These are phyloP conservation scores for Agapanthus africanus DNA, from an alignment of 106 monocot genomes.

Conservation along the genomic window DNA sequence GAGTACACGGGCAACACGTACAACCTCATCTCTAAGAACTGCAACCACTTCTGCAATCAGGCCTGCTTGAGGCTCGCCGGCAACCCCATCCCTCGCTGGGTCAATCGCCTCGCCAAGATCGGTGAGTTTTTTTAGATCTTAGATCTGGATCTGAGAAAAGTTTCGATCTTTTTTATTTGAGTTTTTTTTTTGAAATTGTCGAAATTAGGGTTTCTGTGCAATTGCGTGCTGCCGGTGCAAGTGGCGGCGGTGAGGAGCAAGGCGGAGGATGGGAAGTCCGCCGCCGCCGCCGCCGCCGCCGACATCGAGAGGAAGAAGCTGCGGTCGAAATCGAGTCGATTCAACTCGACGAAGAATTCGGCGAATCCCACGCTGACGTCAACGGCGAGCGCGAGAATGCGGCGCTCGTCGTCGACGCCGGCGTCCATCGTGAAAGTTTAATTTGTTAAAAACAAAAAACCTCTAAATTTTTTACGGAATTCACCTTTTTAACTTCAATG, in stretches of 20 bases:
- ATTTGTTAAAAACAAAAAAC: too few relatives aligned
- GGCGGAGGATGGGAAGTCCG: slow-evolving; percentile 18
- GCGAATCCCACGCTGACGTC: not conserved
- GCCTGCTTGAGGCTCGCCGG: slow-evolving; percentile 60
- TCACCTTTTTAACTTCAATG: not conserved
- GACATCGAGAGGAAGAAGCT: too few relatives aligned
- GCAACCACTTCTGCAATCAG: slow-evolving; percentile 95
- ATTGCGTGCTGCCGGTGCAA: slow-evolving; percentile 62
- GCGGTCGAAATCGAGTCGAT: too few relatives aligned
- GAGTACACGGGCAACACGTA: slow-evolving; percentile 67
- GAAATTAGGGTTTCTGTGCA: slow-evolving; percentile 73
- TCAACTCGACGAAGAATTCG: too few relatives aligned
- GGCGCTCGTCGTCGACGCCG: not conserved
- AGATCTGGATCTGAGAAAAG: too few relatives aligned
- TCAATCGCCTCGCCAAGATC: slow-evolving; percentile 88
- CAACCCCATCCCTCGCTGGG: slow-evolving; percentile 74
- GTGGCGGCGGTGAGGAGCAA: slow-evolving; percentile 37
- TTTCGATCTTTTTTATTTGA: not conserved
- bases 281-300: too few relatives aligned
- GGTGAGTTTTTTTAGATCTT: too few relatives aligned
- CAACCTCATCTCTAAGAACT: slow-evolving; percentile 87
- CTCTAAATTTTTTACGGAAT: too few relatives aligned
- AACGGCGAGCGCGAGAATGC: not conserved
- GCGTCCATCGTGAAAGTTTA: too few relatives aligned
- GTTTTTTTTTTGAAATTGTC: not conserved